Evolutionary conservation across 306 rosid genomes (phyloP), one percentile per base, ranked within the genome.

Genomic region (Cyamopsis tetragonoloba): DNA sequence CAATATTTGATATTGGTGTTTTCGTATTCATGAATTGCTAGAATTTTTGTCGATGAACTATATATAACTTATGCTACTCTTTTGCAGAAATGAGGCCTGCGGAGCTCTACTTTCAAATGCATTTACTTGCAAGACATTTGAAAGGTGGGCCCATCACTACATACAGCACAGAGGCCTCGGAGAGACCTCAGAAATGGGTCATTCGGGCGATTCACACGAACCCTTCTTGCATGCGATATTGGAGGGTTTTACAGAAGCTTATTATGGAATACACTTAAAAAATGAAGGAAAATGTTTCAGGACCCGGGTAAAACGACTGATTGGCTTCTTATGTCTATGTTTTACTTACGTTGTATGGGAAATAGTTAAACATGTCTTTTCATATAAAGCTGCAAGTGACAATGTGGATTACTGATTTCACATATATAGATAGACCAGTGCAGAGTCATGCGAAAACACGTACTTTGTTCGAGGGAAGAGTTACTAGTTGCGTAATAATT

Each of bases 61-160:
- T 23, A 12, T 23, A 60, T 46, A 7, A 31, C 54, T 6, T 73
- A 4, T 72, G 47, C 51, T 43, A 9, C 14, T 69, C 2, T 69
- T n/a, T 55, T 6, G 20, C 76, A 92, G 96, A 83, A 67, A 75
- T 67, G 86, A 92, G 89, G 81, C 91, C 93, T 30, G 89, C 96
- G 1, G 98, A 92, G 79, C 81, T 92, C 60, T 86, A 79, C 67
- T 89, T 92, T 77, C 98, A 86, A 67, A 86, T 89, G 96, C 96
- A 92, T 86, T 72, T 92, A 71, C 80, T 87, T 74, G 93, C 93
- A 48, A 81, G 55, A 44, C 85, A 82, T 62, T 58, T 75, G 46
- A 81, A 72, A 63, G 80, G 20, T 58, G 77, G 74, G 1, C 35
- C 77, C 5, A 74, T 34, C 65, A 7, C 82, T 48, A 30, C 63